Conservation (phyloP, 148 eudicot species). For the Nepenthes gracilis region DNA sequence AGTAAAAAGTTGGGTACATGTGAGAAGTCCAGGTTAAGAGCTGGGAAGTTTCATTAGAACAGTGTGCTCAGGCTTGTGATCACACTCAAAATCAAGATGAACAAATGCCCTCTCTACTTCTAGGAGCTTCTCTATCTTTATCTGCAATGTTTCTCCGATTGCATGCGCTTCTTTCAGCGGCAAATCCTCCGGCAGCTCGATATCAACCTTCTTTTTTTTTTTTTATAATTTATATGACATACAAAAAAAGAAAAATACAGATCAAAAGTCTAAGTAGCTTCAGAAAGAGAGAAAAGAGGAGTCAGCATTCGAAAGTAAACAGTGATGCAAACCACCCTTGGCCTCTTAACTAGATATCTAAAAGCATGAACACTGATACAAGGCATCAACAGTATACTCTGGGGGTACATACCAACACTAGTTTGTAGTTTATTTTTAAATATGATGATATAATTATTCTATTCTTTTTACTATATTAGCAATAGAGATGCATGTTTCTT, state of each 20-base stretch:
- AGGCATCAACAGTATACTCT: not conserved
- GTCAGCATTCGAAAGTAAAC: too few relatives aligned
- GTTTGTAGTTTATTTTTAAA: too few relatives aligned
- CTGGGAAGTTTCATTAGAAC: constrained; percentile 40
- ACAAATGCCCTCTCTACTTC: constrained; percentile 68
- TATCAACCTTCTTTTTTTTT: constrained; percentile 35
- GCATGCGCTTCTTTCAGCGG: constrained; percentile 53
- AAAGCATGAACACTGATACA: not conserved
- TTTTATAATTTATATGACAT: not conserved
- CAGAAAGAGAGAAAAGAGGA: too few relatives aligned
- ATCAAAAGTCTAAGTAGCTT: not conserved
- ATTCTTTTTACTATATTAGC: too few relatives aligned
- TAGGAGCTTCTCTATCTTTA: constrained; percentile 50
- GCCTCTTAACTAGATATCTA: too few relatives aligned
- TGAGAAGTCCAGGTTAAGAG: too few relatives aligned
- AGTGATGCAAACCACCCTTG: too few relatives aligned
- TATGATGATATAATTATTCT: too few relatives aligned
- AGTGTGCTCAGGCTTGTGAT: constrained; percentile 68
- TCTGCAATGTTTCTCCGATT: constrained; percentile 57
- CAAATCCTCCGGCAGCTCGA: constrained; percentile 57
- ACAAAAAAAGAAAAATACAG: not conserved
- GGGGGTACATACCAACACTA: not conserved
- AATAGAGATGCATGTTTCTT: too few relatives aligned
- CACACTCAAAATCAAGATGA: constrained; percentile 61
- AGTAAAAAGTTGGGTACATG: not conserved